Percentiles rank a stretch among this genome's conserved stretches.
Evolutionary conservation across 169 alveolate genomes (phyloP).

Genomic region (Condylostoma magnum): DNA sequence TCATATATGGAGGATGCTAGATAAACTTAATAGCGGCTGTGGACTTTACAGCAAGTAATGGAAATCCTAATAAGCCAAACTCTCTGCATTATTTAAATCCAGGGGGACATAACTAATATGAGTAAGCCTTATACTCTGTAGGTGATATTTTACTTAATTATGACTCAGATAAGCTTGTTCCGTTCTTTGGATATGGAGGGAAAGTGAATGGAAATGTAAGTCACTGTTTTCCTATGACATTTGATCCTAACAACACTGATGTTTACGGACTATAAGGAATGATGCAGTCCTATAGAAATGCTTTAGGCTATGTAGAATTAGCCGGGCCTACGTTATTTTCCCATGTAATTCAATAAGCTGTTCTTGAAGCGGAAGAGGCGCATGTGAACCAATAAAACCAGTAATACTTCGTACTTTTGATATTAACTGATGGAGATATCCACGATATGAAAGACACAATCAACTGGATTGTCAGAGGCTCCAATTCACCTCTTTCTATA

Average conservation of each 20-base stretch:
- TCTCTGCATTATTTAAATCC: conserved; percentile 58
- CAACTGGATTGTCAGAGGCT: conserved; percentile 56
- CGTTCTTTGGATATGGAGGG: conserved; percentile 84
- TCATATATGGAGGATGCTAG: conserved; percentile 67
- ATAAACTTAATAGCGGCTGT: conserved; percentile 61
- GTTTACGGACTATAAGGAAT: conserved; percentile 63
- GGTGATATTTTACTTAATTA: conserved; percentile 71
- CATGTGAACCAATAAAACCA: conserved; percentile 31
- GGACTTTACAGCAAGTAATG: conserved; percentile 81
- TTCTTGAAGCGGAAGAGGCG: conserved; percentile 12
- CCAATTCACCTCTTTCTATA: conserved; percentile 66
- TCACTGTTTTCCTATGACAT: conserved; percentile 65
- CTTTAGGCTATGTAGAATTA: conserved; percentile 38
- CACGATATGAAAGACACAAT: conserved; percentile 68
- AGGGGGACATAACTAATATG: conserved; percentile 51
- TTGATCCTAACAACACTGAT: conserved; percentile 48
- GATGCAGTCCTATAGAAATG: conserved; percentile 41
- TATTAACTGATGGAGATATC: conserved; percentile 84
- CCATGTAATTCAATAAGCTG: conserved; percentile 50
- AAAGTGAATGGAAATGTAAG: not conserved
- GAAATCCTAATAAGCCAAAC: conserved; percentile 46
- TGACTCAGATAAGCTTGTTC: conserved; percentile 69
- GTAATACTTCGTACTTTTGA: conserved; percentile 58
- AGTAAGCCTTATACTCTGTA: conserved; percentile 56
- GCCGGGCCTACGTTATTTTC: conserved; percentile 80